phyloP scores from a whole-genome alignment of 768 basidiomycete species.

The Suillus brevipes region DNA sequence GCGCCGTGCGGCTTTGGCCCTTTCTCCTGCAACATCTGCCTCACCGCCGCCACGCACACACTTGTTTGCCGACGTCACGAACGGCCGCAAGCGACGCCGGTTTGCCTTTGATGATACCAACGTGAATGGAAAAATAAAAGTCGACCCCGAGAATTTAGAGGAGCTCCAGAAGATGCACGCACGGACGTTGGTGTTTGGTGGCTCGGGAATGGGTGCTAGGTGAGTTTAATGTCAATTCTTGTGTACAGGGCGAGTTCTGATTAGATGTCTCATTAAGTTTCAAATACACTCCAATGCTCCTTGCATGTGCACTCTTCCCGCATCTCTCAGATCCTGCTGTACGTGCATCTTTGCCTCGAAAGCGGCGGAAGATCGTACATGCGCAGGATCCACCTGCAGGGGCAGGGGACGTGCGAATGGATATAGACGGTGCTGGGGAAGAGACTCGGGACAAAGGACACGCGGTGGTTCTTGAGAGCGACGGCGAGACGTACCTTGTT shows the following conservation, averaged over 20 bases:
- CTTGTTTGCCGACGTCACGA: conserved; percentile 33
- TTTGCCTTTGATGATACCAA: conserved; percentile 21
- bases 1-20: conserved; percentile 47
- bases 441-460: conserved; percentile 11
- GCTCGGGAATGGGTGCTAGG: conserved; percentile 43
- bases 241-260: not conserved
- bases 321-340: conserved; percentile 17
- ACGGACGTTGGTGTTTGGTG: conserved; percentile 51
- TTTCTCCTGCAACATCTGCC: conserved; percentile 22
- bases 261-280: conserved; percentile 37
- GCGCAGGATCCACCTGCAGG: not conserved
- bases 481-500: conserved; percentile 24
- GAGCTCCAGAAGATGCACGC: conserved; percentile 44
- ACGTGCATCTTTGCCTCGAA: conserved; percentile 19
- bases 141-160: conserved; percentile 29
- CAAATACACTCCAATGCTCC: conserved; percentile 49
- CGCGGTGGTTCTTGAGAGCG: conserved; percentile 29
- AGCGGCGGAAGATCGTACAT: conserved; percentile 27
- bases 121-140: conserved; percentile 22
- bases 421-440: conserved; percentile 10
- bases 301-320: conserved; percentile 49
- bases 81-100: conserved; percentile 31
- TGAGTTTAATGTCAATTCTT: conserved; percentile 27
- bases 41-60: conserved; percentile 25
- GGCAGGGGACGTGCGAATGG: conserved; percentile 13